Evolutionary conservation across 2,329 filamentous ascomycete genomes (phyloP).

Genomic region (Metarhizium humberi): DNA sequence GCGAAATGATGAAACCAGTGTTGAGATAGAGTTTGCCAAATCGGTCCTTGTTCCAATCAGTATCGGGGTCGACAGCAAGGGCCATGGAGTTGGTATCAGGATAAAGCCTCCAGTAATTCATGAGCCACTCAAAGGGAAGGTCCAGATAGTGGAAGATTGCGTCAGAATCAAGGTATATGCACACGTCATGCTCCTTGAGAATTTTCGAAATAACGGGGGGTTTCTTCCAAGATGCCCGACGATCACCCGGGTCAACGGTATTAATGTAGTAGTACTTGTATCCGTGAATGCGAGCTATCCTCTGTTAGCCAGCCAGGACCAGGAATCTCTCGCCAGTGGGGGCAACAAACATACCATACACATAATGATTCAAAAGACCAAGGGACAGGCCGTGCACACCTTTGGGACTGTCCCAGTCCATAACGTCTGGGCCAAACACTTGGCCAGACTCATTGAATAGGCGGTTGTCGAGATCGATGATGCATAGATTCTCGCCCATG

Average conservation of each 20-base stretch:
- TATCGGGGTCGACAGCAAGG: slow-evolving; percentile 29
- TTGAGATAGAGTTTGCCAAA: slow-evolving; percentile 35
- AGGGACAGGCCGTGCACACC: slow-evolving; percentile 27
- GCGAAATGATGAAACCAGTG: slow-evolving; percentile 44
- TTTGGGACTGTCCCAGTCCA: slow-evolving; percentile 25
- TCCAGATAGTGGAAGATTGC: slow-evolving; percentile 34
- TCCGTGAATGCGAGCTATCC: slow-evolving; percentile 32
- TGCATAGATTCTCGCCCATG: slow-evolving; percentile 31
- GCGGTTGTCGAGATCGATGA: slow-evolving; percentile 36
- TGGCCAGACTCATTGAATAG: slow-evolving; percentile 24
- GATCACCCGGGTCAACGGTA: slow-evolving; percentile 27
- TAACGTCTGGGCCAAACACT: slow-evolving; percentile 24
- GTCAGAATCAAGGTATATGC: slow-evolving; percentile 35
- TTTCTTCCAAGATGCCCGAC: slow-evolving; percentile 38
- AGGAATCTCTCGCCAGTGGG: background rate
- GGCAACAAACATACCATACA: slow-evolving; percentile 25
- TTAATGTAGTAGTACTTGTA: slow-evolving; percentile 38
- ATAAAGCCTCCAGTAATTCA: slow-evolving; percentile 36
- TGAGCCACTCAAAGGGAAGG: slow-evolving; percentile 35
- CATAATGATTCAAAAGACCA: slow-evolving; percentile 34
- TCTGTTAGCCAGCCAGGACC: slow-evolving; percentile 2
- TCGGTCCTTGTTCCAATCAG: slow-evolving; percentile 29
- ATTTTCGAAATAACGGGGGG: slow-evolving; percentile 30
- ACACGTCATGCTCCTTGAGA: slow-evolving; percentile 32
- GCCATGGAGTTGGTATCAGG: slow-evolving; percentile 30